phyloP scores from a whole-genome alignment of 495 filamentous ascomycete genomes.

The Aspergillus wentii region DNA sequence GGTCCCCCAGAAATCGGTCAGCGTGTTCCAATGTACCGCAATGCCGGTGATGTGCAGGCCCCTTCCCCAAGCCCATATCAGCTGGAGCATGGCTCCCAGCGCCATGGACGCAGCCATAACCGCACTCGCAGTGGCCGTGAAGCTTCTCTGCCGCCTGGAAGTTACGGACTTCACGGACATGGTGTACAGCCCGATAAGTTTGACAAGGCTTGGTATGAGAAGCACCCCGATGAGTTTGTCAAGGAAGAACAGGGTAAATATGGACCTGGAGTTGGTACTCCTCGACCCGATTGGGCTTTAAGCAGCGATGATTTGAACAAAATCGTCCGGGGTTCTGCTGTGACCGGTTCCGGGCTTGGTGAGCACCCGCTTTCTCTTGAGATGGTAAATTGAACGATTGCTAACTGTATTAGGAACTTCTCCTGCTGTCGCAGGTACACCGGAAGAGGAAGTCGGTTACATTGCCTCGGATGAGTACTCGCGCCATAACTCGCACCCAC shows the following conservation, averaged over 20 bases:
- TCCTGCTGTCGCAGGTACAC: slow-evolving; percentile 52
- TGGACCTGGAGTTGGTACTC: slow-evolving; percentile 57
- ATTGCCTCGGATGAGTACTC: slow-evolving; percentile 74
- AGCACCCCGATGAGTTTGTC: slow-evolving; percentile 73
- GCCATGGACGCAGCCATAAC: slow-evolving; percentile 60
- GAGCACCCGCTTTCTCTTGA: slow-evolving; percentile 8
- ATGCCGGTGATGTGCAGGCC: slow-evolving; percentile 95
- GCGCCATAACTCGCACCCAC: slow-evolving; percentile 63
- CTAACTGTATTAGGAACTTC: slow-evolving; percentile 42
- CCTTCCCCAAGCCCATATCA: slow-evolving; percentile 72
- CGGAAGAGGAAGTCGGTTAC: slow-evolving; percentile 75
- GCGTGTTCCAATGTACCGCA: slow-evolving; percentile 88
- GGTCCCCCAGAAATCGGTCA: slow-evolving; percentile 89
- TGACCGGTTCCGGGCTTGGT: slow-evolving; percentile 63
- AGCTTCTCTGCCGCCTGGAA: slow-evolving; percentile 62
- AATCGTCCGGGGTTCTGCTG: slow-evolving; percentile 71
- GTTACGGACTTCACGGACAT: slow-evolving; percentile 85
- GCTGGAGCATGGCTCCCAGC: slow-evolving; percentile 45
- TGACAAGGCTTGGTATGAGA: slow-evolving; percentile 83
- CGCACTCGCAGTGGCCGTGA: slow-evolving; percentile 59
- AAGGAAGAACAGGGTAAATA: slow-evolving; percentile 70
- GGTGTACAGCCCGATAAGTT: slow-evolving; percentile 68
- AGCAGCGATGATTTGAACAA: slow-evolving; percentile 90
- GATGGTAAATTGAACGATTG: neutral
- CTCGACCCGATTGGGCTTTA: slow-evolving; percentile 75